Evolutionary conservation across 139 green algal species (phyloP).

Genomic region (Coelastrella sp.): DNA sequence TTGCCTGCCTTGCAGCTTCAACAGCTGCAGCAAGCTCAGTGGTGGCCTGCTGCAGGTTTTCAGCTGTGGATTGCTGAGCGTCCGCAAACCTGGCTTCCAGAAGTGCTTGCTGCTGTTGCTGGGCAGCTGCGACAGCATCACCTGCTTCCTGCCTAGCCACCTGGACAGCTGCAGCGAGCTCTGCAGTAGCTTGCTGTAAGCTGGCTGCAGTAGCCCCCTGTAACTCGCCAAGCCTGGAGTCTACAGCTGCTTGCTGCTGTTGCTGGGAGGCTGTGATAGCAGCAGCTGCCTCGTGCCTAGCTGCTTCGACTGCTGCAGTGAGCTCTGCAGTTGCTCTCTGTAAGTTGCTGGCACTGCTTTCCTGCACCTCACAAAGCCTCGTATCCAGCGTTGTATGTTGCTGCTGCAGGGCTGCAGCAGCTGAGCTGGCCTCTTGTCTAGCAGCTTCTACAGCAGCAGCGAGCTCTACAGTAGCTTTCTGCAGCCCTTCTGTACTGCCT

Average conservation of each 20-base stretch:
- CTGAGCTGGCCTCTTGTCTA: background rate
- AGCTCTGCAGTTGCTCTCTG: background rate
- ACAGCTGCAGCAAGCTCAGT: no score
- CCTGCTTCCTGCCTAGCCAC: background rate
- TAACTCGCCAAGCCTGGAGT: background rate
- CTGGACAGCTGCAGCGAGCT: background rate
- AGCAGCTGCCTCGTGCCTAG: background rate
- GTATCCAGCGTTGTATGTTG: background rate
- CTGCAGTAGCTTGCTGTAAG: background rate
- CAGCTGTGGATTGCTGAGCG: background rate
- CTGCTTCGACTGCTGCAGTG: background rate
- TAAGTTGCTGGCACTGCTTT: background rate
- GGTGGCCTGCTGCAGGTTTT: background rate
- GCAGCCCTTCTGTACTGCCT: background rate
- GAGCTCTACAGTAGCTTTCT: background rate
- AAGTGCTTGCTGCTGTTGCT: background rate
- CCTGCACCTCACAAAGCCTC: background rate
- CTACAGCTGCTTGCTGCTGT: background rate
- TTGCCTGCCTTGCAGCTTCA: no score
- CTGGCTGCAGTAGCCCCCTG: background rate
- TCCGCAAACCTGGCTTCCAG: background rate
- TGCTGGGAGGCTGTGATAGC: background rate
- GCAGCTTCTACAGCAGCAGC: conserved; percentile 7
- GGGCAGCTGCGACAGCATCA: background rate
- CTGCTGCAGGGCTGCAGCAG: background rate